Conservation (phyloP, 2,329 filamentous ascomycete genomes). For the Colletotrichum somersetense region DNA sequence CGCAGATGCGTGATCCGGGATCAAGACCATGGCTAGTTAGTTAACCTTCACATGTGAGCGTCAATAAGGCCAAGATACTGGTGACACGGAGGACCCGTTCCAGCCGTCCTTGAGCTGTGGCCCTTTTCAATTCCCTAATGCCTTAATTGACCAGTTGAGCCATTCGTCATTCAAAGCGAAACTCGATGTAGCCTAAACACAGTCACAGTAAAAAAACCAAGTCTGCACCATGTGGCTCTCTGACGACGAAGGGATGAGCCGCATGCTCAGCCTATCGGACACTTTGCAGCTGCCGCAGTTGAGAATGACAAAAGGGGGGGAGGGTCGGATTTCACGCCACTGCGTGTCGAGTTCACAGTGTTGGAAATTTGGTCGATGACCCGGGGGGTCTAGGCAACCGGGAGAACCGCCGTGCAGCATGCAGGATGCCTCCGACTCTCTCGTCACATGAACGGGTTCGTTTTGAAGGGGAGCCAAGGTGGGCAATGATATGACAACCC, state of each 20-base stretch:
- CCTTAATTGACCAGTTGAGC: no score
- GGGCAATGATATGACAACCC: background rate
- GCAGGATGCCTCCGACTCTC: background rate
- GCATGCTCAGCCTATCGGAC: background rate
- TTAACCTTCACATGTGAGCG: background rate
- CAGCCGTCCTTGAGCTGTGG: background rate
- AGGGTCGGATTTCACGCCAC: rapidly evolving
- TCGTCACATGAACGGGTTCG: background rate
- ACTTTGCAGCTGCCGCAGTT: background rate
- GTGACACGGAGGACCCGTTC: background rate
- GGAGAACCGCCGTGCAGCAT: background rate
- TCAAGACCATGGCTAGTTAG: background rate
- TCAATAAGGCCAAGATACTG: background rate
- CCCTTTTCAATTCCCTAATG: background rate
- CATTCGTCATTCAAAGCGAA: background rate
- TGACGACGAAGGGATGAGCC: background rate
- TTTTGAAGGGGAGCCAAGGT: background rate
- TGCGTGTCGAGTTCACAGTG: background rate
- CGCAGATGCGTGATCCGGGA: background rate
- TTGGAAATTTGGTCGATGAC: background rate
- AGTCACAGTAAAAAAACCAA: background rate
- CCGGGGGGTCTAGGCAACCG: background rate
- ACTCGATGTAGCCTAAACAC: background rate
- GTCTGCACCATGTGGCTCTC: background rate
- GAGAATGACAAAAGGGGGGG: background rate